A percentile compares a stretch with the other conserved stretches of the same genome.
Evolutionary conservation across 140 eudicot species (phyloP).

Genomic region (Flaveria floridana): DNA sequence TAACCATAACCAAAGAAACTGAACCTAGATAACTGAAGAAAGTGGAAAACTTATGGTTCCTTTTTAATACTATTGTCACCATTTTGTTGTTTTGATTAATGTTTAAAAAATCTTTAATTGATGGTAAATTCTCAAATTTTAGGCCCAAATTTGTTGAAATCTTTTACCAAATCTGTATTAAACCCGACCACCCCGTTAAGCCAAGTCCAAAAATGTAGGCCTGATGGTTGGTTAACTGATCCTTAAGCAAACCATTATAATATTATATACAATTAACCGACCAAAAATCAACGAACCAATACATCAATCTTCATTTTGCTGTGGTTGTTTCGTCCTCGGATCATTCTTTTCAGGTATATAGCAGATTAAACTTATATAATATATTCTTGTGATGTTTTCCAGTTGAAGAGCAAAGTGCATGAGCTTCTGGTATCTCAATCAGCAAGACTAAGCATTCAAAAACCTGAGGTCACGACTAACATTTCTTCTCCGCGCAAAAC

Average conservation of each 20-base stretch:
- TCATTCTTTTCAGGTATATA: constrained; percentile 1
- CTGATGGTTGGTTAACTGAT: neutral
- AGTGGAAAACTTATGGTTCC: neutral
- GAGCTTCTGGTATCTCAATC: constrained; percentile 69
- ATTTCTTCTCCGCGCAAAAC: constrained; percentile 27
- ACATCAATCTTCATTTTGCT: neutral
- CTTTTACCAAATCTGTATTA: neutral
- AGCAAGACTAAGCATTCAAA: constrained; percentile 39
- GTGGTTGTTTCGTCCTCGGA: neutral
- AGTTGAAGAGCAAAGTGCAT: constrained; percentile 73
- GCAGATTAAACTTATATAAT: constrained; percentile 7
- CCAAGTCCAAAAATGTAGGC: neutral
- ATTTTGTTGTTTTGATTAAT: constrained; percentile 5
- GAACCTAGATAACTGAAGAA: neutral
- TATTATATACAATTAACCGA: neutral
- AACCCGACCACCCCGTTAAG: neutral
- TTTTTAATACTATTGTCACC: neutral
- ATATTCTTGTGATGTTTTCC: constrained; percentile 16
- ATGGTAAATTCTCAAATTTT: neutral
- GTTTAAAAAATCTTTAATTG: neutral
- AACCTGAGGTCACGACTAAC: constrained; percentile 30
- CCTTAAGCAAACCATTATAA: neutral
- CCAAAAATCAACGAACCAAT: neutral
- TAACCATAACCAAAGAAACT: neutral
- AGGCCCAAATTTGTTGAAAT: neutral